These are phyloP conservation scores for Nymphaea thermarum DNA, from an alignment of 164 flowering plant species.

Conservation along the genomic window DNA sequence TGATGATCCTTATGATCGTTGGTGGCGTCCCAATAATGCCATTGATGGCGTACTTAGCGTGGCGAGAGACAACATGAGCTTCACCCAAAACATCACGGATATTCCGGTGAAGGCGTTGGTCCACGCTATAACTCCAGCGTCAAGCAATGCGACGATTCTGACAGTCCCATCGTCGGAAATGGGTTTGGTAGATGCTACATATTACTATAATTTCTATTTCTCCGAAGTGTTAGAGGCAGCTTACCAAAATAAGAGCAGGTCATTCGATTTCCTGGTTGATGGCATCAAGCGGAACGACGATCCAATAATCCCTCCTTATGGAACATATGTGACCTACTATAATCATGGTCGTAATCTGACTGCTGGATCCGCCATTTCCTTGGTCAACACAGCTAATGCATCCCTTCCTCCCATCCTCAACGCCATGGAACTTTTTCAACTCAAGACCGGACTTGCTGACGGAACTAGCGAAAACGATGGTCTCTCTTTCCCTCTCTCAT, in stretches of 20 bases:
- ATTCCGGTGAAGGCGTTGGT: slow-evolving; percentile 16
- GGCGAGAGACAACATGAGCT: slow-evolving; percentile 1
- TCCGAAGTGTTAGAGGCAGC: slow-evolving; percentile 7
- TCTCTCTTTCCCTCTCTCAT: slow-evolving; percentile 4
- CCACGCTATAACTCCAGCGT: slow-evolving; percentile 15
- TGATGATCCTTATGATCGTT: slow-evolving; percentile 31
- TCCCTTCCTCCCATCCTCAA: slow-evolving; percentile 36
- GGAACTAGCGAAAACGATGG: slow-evolving; percentile 30
- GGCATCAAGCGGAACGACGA: no score
- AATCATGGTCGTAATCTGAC: neutral
- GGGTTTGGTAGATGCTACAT: neutral
- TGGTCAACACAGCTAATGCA: slow-evolving; percentile 15
- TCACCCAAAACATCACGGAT: slow-evolving; percentile 5
- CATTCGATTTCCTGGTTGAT: neutral
- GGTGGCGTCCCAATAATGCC: slow-evolving; percentile 17
- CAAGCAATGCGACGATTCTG: neutral
- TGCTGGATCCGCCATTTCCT: neutral
- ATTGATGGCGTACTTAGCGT: neutral
- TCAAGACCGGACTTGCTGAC: slow-evolving; percentile 5
- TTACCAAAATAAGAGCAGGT: neutral
- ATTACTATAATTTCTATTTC: slow-evolving; percentile 10
- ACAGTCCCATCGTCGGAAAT: neutral
- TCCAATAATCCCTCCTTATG: no score
- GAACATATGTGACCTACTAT: no score
- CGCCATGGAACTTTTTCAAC: slow-evolving; percentile 26